phyloP scores from a whole-genome alignment of 2,329 filamentous ascomycete species.

The Verticillium klebahnii region DNA sequence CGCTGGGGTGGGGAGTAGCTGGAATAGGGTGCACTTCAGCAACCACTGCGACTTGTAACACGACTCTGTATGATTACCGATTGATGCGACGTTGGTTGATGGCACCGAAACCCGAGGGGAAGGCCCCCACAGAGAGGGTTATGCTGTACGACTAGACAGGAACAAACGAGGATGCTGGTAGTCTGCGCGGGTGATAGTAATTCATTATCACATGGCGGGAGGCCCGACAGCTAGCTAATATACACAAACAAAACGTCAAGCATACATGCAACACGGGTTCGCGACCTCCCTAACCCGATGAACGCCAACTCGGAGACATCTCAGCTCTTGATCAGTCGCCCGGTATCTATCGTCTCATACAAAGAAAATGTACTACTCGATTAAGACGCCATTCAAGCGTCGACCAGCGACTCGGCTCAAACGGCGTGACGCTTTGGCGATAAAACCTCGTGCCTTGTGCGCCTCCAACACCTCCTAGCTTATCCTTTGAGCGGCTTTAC shows the following conservation, averaged over 20 bases:
- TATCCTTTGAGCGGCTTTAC: constrained; percentile 7
- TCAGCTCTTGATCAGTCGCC: constrained; percentile 54
- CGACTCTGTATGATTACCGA: neutral
- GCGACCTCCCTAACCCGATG: neutral
- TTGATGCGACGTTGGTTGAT: neutral
- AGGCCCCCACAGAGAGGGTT: no score
- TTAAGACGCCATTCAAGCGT: constrained; percentile 7
- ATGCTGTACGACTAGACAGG: no score
- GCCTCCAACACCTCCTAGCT: neutral
- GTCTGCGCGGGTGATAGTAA: neutral
- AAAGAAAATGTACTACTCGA: constrained; percentile 10
- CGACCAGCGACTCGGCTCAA: constrained; percentile 5
- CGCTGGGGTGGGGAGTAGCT: constrained; percentile 33
- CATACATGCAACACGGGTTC: neutral
- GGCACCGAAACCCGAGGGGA: no score
- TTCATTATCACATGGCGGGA: neutral
- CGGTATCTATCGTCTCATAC: constrained; percentile 21
- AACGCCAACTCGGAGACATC: constrained; percentile 33
- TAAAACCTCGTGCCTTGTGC: neutral
- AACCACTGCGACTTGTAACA: neutral
- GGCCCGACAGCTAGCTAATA: neutral
- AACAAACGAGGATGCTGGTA: no score
- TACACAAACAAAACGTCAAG: neutral
- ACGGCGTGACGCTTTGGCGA: neutral
- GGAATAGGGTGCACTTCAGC: neutral